A percentile compares a stretch with the other conserved stretches of the same genome.
Conservation (phyloP, 179 eudicot species). For the Patellifolia procumbens region DNA sequence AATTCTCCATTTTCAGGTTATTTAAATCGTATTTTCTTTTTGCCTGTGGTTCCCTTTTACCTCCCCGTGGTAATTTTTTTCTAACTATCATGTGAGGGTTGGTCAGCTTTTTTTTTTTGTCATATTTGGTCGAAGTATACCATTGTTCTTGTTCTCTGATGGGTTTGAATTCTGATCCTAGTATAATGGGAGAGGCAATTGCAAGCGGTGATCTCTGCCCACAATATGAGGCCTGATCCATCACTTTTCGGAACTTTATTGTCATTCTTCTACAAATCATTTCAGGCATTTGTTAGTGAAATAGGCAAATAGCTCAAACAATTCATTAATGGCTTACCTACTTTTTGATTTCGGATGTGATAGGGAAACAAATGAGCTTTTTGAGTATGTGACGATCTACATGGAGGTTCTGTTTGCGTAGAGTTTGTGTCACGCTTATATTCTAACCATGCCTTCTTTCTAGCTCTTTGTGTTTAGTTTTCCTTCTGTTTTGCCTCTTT, state of each 20-base stretch:
- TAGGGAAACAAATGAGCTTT: neutral
- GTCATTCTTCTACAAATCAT: neutral
- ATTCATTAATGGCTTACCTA: neutral
- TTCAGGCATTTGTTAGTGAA: neutral
- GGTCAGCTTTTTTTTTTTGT: neutral
- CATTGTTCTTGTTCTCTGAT: neutral
- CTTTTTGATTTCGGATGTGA: neutral
- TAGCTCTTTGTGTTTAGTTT: too few species aligned
- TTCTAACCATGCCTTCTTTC: neutral
- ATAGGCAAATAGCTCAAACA: neutral
- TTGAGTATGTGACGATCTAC: neutral
- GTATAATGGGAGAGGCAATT: neutral
- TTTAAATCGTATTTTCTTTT: neutral
- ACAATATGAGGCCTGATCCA: too few species aligned
- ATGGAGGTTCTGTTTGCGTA: neutral
- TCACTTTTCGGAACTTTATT: neutral
- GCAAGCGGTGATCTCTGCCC: neutral
- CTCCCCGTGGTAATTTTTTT: neutral
- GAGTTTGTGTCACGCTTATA: neutral
- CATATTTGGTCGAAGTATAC: neutral
- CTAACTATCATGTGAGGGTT: neutral
- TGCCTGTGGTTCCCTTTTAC: neutral
- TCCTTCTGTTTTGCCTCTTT: too few species aligned
- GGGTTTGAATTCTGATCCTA: neutral
- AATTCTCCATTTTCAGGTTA: conserved; percentile 68